phyloP scores from a whole-genome alignment of 352 stramenopile species.

The Phytophthora syringae region DNA sequence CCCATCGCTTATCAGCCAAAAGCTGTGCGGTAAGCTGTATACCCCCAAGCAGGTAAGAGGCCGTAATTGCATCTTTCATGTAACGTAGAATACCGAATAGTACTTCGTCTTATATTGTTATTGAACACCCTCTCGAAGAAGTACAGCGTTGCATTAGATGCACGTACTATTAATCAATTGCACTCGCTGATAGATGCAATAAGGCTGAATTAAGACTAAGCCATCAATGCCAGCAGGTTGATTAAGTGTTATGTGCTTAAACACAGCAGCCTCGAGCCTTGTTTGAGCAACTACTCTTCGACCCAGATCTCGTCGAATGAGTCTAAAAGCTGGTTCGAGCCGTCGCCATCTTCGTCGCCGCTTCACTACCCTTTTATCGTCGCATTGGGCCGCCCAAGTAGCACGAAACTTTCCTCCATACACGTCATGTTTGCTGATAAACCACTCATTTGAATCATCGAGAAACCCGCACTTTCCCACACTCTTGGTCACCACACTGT shows the following conservation, averaged over 20 bases:
- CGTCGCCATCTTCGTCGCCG: neutral
- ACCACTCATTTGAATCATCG: conserved; percentile 5
- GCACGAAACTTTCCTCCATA: conserved; percentile 1
- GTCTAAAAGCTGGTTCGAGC: neutral
- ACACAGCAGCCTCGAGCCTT: no score
- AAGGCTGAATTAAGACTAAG: no score
- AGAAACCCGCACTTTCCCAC: conserved; percentile 5
- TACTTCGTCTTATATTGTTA: no score
- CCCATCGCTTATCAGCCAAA: neutral
- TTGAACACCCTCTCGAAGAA: no score
- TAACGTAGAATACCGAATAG: no score
- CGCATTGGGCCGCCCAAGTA: no score
- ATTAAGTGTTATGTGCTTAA: no score
- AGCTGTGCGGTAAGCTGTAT: neutral
- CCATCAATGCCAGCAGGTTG: no score
- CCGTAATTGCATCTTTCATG: no score
- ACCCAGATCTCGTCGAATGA: conserved; percentile 1
- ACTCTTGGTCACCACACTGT: neutral
- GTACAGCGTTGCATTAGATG: no score
- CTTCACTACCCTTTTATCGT: neutral
- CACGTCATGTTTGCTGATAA: conserved; percentile 7
- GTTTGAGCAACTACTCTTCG: neutral
- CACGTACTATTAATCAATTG: no score
- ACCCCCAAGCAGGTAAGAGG: neutral
- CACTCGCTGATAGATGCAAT: no score